Base-by-base conservation (phyloP, 352 stramenopile genomes). In the Phytophthora multivora region DNA sequence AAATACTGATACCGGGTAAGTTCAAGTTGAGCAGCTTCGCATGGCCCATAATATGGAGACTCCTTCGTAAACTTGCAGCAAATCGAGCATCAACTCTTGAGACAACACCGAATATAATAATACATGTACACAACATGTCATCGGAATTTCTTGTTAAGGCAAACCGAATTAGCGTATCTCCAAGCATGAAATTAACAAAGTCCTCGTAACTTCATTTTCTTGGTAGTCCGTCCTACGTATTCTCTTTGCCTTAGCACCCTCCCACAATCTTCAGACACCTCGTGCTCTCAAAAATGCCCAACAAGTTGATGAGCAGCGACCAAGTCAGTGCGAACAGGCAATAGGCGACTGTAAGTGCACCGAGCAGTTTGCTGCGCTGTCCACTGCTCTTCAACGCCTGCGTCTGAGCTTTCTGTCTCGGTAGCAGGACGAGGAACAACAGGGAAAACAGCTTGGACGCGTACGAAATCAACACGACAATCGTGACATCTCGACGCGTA, bases 221-320 rank as follows among this genome's bases (percentile, higher is more conserved):
- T 23, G 26, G 26, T 6, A 30, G 28, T 33, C 28, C 11, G 3
- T 33, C 28, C 28, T 8, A 31, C 28, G 11, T 31, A 8, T 31
- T 31, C 28, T 31, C 28, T 33, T 48, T 2, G 11, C 21, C n/a
- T 48, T 55, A 70, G 25, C 75, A 84, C 1, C 72, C 69, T 39
- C 72, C 72, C 28, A 73, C 58, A 30, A 80, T 73, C 38, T 63
- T 52, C 15, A 75, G 38, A 43, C 72, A 80, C 12, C 56, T 55
- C n/a, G 72, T 80, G 25, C 56, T 71, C 18, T 76, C 51, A 11
- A 78, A 78, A 11, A 80, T 69, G 3, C 69, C 58, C 3, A 85
- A 16, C 41, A 82, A 57, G 38, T 78, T 79, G 9, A 77, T 61
- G 3, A 79, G 41, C 8, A 76, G 55, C 13, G 72, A 80, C 68